Evolutionary conservation across 208 protist species (phyloP), one percentile per base, ranked within the genome.

Genomic region (Porcisia deanei): DNA sequence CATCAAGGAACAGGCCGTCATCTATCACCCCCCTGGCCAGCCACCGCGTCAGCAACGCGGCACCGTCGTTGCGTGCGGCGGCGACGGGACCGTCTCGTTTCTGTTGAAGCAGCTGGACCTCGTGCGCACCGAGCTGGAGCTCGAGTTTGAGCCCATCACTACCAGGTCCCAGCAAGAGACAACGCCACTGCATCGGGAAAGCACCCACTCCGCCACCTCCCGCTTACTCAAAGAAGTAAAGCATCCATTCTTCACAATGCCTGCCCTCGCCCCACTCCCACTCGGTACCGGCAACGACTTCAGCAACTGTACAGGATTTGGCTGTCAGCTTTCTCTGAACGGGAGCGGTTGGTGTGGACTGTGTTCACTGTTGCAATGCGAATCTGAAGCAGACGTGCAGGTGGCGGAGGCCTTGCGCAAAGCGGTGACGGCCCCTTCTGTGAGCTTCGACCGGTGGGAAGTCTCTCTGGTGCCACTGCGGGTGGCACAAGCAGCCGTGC

Each of bases 251-350:
- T 91, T 85, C 75, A 85, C 75, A 22, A 59, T 94, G n/a, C 92
- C 93, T 12, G 93, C 93, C 30, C 65, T 97, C 10, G 90, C 88
- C 5, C 84, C 88, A 41, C 73, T 97, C 41, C 87, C 93, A 16
- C 82, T 95, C 34, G 93, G 93, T 20, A 97, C 93, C 1, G 93
- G 93, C 43, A 97, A 97, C 81, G 93, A 97, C 75, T 94, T 83
- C 81, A 90, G 87, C 71, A 92, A 89, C 81, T 92, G 82, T 45
- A 66, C 95, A 22, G 93, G 93, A 37, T 95, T 97, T 70, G 91
- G 93, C 49, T 75, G 55, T 8, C 86, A 85, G 37, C 92, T 94
- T 71, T 77, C 71, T 39, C 59, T 68, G 47, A 81, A 47, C 58
- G 53, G 63, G 25, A 68, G 64, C 30, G 54, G 39, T 71, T 76